Conservation (phyloP, 306 rosid genomes). For the Sphenostylis stenocarpa region DNA sequence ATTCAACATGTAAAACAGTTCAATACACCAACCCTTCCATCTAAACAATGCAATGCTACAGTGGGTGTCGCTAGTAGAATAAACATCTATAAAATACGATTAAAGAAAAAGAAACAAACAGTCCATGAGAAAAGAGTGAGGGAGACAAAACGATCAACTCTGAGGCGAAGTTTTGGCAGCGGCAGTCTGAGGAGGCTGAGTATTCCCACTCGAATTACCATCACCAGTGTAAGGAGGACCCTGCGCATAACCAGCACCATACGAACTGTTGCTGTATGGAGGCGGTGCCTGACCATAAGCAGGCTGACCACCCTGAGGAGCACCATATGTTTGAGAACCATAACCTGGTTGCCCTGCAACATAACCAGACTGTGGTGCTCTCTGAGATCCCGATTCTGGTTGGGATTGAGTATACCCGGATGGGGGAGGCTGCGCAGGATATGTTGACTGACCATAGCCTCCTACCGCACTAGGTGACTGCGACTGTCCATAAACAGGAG, state of each 20-base stretch:
- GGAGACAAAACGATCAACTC: constrained; percentile 41
- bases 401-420: constrained; percentile 77
- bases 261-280: constrained; percentile 54
- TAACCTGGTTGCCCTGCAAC: constrained; percentile 69
- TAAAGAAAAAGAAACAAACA: not conserved
- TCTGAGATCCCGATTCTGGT: constrained; percentile 59
- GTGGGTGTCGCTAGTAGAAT: constrained; percentile 17
- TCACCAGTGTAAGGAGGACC: constrained; percentile 64
- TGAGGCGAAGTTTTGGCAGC: constrained; percentile 80
- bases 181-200: constrained; percentile 56
- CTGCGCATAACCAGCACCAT: constrained; percentile 74
- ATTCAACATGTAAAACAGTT: not conserved
- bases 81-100: constrained; percentile 16
- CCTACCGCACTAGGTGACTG: constrained; percentile 67
- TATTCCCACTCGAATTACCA: constrained; percentile 25
- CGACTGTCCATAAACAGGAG: constrained; percentile 63
- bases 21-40: constrained; percentile 19
- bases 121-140: not conserved
- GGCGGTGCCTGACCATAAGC: constrained; percentile 81
- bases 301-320: constrained; percentile 55
- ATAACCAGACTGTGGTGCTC: constrained; percentile 62
- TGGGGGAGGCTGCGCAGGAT: constrained; percentile 67
- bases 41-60: constrained; percentile 40
- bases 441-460: constrained; percentile 69
- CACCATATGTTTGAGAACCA: constrained; percentile 76